Evolutionary conservation across 192 early-diverging fungal genomes (phyloP).

Genomic region (Linderina pennispora): DNA sequence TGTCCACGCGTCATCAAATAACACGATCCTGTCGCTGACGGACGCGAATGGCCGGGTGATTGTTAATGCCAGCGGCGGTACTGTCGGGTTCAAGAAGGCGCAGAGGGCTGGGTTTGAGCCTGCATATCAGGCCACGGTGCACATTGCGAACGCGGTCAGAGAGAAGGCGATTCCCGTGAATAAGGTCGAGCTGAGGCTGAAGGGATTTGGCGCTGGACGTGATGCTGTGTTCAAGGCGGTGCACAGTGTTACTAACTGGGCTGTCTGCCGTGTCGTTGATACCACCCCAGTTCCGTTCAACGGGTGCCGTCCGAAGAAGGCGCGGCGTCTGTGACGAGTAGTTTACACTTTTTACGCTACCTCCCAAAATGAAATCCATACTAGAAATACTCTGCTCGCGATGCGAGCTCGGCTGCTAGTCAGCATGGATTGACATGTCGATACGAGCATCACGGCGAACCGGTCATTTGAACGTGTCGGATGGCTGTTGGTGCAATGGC

Average conservation of each 20-base stretch:
- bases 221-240: constrained; percentile 90
- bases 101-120: constrained; percentile 84
- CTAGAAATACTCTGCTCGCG: neutral
- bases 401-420: no score
- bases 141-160: constrained; percentile 61
- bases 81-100: constrained; percentile 81
- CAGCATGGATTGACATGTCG: no score
- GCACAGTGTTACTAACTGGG: constrained; percentile 66
- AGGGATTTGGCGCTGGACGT: constrained; percentile 87
- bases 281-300: constrained; percentile 87
- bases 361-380: neutral
- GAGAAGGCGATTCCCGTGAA: constrained; percentile 60
- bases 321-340: constrained; percentile 74
- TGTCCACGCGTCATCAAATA: constrained; percentile 62
- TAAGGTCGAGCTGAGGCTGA: constrained; percentile 72
- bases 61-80: constrained; percentile 71
- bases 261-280: constrained; percentile 71
- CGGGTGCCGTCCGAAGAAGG: constrained; percentile 87
- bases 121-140: constrained; percentile 79
- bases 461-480: no score
- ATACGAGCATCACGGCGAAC: no score
- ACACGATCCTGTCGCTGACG: constrained; percentile 83
- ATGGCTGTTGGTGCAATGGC: no score
- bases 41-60: constrained; percentile 62
- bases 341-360: neutral